Conservation (phyloP, 1,139 yeast genomes). For the Sugiyamaella pinicola region DNA sequence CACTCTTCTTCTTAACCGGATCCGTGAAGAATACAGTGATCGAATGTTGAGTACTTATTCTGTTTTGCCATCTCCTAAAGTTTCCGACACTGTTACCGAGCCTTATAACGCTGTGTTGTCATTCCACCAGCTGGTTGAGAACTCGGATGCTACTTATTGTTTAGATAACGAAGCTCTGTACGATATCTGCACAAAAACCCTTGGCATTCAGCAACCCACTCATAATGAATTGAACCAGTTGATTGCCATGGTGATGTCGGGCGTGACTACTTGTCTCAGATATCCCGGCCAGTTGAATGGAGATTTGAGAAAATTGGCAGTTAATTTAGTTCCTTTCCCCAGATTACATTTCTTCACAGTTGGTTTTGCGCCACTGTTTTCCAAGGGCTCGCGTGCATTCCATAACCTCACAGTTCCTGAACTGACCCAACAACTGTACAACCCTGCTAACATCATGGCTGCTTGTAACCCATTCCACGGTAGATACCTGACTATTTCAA, state of each 20-base stretch:
- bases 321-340: constrained; percentile 51
- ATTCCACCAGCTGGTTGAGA: constrained; percentile 49
- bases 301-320: constrained; percentile 50
- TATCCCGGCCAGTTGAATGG: constrained; percentile 53
- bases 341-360: constrained; percentile 51
- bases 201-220: constrained; percentile 46
- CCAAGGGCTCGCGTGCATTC: constrained; percentile 45
- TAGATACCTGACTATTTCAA: constrained; percentile 48
- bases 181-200: constrained; percentile 48
- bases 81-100: constrained; percentile 50
- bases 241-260: constrained; percentile 50
- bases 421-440: constrained; percentile 50
- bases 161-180: constrained; percentile 51
- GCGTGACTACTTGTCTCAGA: constrained; percentile 50
- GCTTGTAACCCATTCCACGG: constrained; percentile 50
- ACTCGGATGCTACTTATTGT: constrained; percentile 50
- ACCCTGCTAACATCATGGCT: constrained; percentile 50
- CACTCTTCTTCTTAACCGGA: constrained; percentile 45
- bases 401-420: constrained; percentile 48
- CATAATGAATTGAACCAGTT: constrained; percentile 48
- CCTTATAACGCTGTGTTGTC: constrained; percentile 50
- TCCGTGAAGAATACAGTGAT: constrained; percentile 50
- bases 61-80: constrained; percentile 49
- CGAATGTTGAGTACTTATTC: constrained; percentile 52
- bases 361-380: constrained; percentile 49